Base-by-base conservation (phyloP, 495 filamentous ascomycete genomes). In the Aspergillus leporis region DNA sequence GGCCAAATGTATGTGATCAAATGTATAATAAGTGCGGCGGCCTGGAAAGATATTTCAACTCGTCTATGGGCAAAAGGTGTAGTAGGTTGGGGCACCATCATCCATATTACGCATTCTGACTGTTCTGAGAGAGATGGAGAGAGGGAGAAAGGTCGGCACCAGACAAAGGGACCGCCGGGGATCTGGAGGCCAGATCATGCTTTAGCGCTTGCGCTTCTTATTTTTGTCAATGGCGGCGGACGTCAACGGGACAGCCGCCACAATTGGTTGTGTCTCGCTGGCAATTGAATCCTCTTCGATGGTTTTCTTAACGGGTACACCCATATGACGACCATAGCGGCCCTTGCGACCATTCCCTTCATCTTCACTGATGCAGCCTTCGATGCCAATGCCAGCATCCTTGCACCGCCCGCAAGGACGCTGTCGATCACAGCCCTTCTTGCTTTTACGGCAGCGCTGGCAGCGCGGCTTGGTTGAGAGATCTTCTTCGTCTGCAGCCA, bases 381-480 rank as follows among this genome's bases (percentile, higher is more conserved):
- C 93, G 53, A 91, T 83, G 50, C 90, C 87, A 65, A 98, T 89
- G 14, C 94, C 94, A 25, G 95, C 94, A 76, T 98, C 94, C 69
- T 91, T 90, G 85, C 94, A 98, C 59, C 94, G 84, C 38, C 90
- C 90, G 67, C 94, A 98, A 12, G 94, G 94, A 41, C 94, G 87
- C 67, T 97, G 92, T 54, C 94, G 87, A 78, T 98, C 95, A 69
- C 94, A 98, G 6, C 94, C 94, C 75, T 98, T 98, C 82, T 98
- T 98, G 72, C 93, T 97, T 84, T 98, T 98, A 60, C 94, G 88
- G 79, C 94, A 98, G 47, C 94, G 90, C 70, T 98, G 94, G 81
- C 94, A 98, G 62, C 94, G 93, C 30, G 94, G 94, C 75, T 97
- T 97, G 38, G 89, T 91, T 1, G 91, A 95, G 19, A 96, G 77